phyloP scores from a whole-genome alignment of 1,284 basidiomycete species.

The Cryptococcus hybrid region DNA sequence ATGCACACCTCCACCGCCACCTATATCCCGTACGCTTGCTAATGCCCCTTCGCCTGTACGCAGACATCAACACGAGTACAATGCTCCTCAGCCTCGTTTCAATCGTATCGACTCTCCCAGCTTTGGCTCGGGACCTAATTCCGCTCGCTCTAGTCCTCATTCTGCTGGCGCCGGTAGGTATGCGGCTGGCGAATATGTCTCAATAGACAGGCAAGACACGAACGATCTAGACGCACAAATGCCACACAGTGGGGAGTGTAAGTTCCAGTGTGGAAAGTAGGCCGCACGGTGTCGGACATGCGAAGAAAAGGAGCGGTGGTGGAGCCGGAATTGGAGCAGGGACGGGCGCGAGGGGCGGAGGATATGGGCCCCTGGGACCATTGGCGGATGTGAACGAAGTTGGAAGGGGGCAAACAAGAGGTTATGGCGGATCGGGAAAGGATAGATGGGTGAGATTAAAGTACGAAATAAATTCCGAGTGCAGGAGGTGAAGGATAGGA shows the following conservation, averaged over 20 bases:
- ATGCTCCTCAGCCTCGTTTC: conserved; percentile 3
- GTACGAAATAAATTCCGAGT: not conserved
- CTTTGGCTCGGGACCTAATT: not conserved
- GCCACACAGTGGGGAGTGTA: conserved; percentile 22
- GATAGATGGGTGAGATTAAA: not conserved
- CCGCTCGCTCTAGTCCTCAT: not conserved
- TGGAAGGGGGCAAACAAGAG: not conserved
- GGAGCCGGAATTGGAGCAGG: not conserved
- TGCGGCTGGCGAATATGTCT: conserved; percentile 1
- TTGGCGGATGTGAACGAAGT: conserved; percentile 27
- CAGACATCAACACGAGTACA: conserved; percentile 19
- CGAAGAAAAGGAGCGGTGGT: conserved; percentile 42
- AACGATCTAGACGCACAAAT: not conserved
- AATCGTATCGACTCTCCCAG: not conserved
- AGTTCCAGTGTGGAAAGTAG: conserved; percentile 25
- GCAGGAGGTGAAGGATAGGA: not conserved
- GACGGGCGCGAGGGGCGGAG: no score
- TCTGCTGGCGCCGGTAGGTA: not conserved
- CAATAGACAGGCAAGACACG: conserved; percentile 5
- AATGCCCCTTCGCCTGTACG: conserved; percentile 28
- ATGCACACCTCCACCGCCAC: conserved; percentile 34
- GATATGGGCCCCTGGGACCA: conserved; percentile 43
- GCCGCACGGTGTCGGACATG: conserved; percentile 30
- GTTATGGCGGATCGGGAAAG: not conserved
- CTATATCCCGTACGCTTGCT: conserved; percentile 11